Percentiles rank a stretch among this genome's conserved stretches.
phyloP scores from a whole-genome alignment of 139 green algal species.

The Edaphochlamys debaryana region DNA sequence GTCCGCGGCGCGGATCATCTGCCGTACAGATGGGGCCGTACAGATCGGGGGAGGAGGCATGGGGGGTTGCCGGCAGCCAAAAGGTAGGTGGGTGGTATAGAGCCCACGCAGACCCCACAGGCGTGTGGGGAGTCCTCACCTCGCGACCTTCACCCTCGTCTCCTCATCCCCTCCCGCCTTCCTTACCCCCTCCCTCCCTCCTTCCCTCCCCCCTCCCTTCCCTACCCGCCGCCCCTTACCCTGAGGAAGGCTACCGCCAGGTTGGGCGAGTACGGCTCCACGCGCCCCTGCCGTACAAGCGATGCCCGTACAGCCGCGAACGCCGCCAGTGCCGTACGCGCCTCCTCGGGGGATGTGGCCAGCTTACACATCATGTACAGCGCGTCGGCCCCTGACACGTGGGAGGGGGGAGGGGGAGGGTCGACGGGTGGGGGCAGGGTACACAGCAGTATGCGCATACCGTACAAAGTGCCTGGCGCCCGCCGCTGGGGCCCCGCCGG shows the following conservation, averaged over 20 bases:
- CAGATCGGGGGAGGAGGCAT: not conserved
- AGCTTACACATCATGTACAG: constrained; percentile 46
- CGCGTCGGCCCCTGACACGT: not conserved
- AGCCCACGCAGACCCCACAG: too few species aligned
- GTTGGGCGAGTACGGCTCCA: constrained; percentile 1
- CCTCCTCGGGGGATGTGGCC: constrained; percentile 14
- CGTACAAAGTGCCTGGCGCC: too few species aligned
- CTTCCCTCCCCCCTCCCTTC: too few species aligned
- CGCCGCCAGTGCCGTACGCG: constrained; percentile 26
- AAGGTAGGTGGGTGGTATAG: too few species aligned
- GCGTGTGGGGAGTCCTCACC: too few species aligned
- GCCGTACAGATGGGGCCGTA: not conserved
- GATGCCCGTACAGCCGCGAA: constrained; percentile 45
- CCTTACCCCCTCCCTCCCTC: too few species aligned
- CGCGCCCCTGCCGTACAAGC: not conserved
- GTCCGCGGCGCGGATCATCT: constrained; percentile 43
- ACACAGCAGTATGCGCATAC: too few species aligned
- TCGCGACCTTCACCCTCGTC: too few species aligned
- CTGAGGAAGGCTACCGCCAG: constrained; percentile 29
- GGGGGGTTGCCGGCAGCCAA: too few species aligned
- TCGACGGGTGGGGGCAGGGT: not conserved
- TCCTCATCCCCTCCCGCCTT: too few species aligned
- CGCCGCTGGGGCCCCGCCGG: too few species aligned
- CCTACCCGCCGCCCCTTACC: not conserved
- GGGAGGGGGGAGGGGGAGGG: not conserved